Evolutionary conservation across 2,329 filamentous ascomycete species (phyloP).

Genomic region (Ophiostoma novo-ulmi): DNA sequence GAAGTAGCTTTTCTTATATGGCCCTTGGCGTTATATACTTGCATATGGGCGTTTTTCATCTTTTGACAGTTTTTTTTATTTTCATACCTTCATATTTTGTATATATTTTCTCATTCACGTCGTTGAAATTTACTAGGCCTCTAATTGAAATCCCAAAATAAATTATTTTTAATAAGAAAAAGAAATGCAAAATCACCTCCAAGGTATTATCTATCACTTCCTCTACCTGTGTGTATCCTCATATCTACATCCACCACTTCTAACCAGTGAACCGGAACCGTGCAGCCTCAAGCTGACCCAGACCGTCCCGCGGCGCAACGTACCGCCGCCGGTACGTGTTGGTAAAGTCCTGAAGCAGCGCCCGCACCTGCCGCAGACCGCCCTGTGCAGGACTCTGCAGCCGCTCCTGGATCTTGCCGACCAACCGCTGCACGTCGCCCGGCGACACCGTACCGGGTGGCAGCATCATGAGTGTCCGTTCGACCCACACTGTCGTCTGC

Average conservation of each 20-base stretch:
- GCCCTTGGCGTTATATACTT: neutral
- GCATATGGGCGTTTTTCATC: neutral
- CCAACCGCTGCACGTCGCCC: conserved; percentile 72
- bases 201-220: conserved; percentile 11
- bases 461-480: conserved; percentile 75
- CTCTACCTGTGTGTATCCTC: neutral
- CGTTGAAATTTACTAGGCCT: neutral
- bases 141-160: neutral
- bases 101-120: neutral
- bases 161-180: conserved; percentile 4
- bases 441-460: conserved; percentile 76
- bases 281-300: conserved; percentile 79
- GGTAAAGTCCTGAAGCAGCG: conserved; percentile 90
- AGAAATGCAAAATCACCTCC: conserved; percentile 11
- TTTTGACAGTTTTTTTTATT: neutral
- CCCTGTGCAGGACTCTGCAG: conserved; percentile 31
- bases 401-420: conserved; percentile 74
- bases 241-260: neutral
- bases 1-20: neutral
- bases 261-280: conserved; percentile 73
- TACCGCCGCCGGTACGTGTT: conserved; percentile 90
- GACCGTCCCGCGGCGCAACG: conserved; percentile 86
- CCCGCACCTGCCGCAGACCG: conserved; percentile 69
- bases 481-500: conserved; percentile 76
- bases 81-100: neutral